phyloP scores from a whole-genome alignment of 2,329 filamentous ascomycete genomes.

The Colletotrichum destructivum region DNA sequence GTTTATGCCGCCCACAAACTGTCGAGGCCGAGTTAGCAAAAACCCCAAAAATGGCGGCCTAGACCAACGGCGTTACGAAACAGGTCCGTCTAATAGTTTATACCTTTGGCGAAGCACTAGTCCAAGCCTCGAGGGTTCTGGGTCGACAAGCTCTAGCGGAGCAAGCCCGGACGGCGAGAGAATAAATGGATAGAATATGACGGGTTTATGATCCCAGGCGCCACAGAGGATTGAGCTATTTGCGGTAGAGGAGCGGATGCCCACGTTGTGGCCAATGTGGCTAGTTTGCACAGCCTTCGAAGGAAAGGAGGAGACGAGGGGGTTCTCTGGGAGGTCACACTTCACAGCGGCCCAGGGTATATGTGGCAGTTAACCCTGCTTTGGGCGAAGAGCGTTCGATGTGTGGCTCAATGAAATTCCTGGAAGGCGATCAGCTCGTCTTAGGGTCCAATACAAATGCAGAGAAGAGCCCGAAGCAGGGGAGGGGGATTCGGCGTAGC shows the following conservation, averaged over 20 bases:
- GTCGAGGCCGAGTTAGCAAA: conserved; percentile 26
- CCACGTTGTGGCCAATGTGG: conserved; percentile 41
- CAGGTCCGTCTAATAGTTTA: conserved; percentile 30
- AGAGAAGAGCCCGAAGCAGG: conserved; percentile 43
- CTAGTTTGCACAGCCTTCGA: conserved; percentile 42
- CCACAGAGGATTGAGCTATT: conserved; percentile 43
- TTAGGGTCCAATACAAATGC: conserved; percentile 41
- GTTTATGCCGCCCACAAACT: conserved; percentile 40
- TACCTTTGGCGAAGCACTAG: conserved; percentile 39
- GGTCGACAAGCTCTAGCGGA: conserved; percentile 18
- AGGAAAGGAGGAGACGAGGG: conserved; percentile 16
- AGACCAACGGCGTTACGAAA: conserved; percentile 26
- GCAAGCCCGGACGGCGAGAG: conserved; percentile 22
- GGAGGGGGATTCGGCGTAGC: conserved; percentile 37
- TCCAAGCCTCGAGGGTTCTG: conserved; percentile 24
- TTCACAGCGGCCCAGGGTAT: conserved; percentile 38
- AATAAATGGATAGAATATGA: conserved; percentile 27
- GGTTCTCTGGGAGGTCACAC: conserved; percentile 34
- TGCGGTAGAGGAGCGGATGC: conserved; percentile 38
- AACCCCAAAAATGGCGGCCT: conserved; percentile 4
- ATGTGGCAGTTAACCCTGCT: conserved; percentile 41
- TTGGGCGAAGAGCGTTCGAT: conserved; percentile 26
- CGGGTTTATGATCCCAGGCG: conserved; percentile 37
- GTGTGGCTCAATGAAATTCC: conserved; percentile 41
- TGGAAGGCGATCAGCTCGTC: conserved; percentile 40